Evolutionary conservation across 2,329 filamentous ascomycete genomes (phyloP), one percentile per base, ranked within the genome.

Genomic region (Hansfordia pulvinata): DNA sequence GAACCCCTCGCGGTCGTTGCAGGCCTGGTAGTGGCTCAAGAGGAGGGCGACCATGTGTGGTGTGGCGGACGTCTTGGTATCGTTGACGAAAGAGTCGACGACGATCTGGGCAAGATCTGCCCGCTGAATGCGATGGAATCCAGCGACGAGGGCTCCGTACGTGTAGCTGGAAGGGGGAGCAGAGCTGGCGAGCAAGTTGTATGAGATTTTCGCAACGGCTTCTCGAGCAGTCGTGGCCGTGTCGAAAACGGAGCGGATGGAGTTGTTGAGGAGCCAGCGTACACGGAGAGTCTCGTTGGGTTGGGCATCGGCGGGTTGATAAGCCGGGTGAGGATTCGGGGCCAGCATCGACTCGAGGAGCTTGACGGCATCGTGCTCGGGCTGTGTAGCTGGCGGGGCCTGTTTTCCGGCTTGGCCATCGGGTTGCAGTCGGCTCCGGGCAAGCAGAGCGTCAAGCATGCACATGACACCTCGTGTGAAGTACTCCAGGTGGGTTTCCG

Each of bases 111-210:
- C 60, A 11, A 76, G 50, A 19, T 54, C 49, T 29, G 62, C 54
- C 27, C 62, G 53, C 16, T 60, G 54, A 5, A 62, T 44, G 17
- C 58, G 55, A 27, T 65, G 60, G 26, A 88, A 72, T n/a, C 69
- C 67, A n/a, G 67, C 47, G 3, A 88, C 63, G 15, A 90, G 59
- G 9, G 64, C 62, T 42, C 85, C 85, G 53, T 75, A 83, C 4
- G 75, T 83, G 35, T 72, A 60, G 19, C 80, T 63, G 34, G 69
- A 69, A 1, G 80, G 77, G 1, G 72, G 66, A 11, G 68, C 56
- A 2, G 62, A 47, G 3, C 69, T 72, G 4, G 70, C 54, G 10
- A 83, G 59, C 3, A 90, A 53, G 41, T 82, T 83, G 49, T 76
- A 75, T 47, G 66, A 71, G 27, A 73, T 55, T 39, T 58, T 61